Evolutionary conservation across 2,329 filamentous ascomycete genomes (phyloP), one percentile per base, ranked within the genome.

Genomic region (Curvularia sp.): DNA sequence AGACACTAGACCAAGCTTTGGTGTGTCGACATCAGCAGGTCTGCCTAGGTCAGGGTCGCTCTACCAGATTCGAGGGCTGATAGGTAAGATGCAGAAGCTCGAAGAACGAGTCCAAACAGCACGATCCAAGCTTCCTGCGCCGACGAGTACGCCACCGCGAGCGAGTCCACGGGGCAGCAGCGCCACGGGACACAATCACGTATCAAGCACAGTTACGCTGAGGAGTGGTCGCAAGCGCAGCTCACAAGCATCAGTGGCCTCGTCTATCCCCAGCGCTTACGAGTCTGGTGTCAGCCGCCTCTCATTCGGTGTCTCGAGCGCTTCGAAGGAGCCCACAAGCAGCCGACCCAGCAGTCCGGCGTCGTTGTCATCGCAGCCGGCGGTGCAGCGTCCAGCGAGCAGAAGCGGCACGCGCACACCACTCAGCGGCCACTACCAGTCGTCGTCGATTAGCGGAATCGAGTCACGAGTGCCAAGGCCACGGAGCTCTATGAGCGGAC

Each of bases 71-170:
- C 92, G 94, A 64, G 90, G 89, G 28, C 87, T 99, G 64, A 97
- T 96, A 57, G 93, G 92, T 27, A 95, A 98, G 79, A 97, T 98
- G 93, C 92, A 97, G 78, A 91, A 92, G 66, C 88, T 99, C 60
- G 95, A 98, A 77, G 92, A 95, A 63, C 87, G 95, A 43, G 94
- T 99, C 9, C 93, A 98, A 60, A 92, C 89, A 23, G 95, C 90
- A 18, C 88, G 93, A 67, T 97, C 94, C 38, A 97, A 95, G 78
- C 85, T 99, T 19, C 95, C 95, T 2, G 92, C 90, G 1, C 92
- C 93, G 2, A 84, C 87, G 7, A 84, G 82, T 53, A 95, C 90
- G 0, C 93, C 93, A 4, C 92, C 93, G 18, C 87, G 89, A 47
- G 84, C 86, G 4, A 96, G 93, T n/a, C 92, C 93, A 21, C 86